Conservation (phyloP, 768 basidiomycete genomes). For the Russula griseocarnosa region DNA sequence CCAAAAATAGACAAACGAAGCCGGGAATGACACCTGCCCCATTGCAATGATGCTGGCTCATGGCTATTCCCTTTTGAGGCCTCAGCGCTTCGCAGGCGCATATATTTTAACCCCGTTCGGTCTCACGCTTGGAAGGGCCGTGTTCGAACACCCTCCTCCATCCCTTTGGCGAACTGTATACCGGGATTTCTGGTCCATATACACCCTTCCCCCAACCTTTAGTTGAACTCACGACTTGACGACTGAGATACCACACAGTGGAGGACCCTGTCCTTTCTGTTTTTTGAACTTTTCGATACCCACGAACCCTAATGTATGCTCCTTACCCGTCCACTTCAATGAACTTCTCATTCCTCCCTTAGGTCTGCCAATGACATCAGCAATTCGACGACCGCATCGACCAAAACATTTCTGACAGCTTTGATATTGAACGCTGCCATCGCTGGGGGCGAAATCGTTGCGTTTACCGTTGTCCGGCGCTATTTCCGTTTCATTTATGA, state of each 20-base stretch:
- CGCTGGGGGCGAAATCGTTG: slow-evolving; percentile 63
- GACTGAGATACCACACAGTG: neutral
- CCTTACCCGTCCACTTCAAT: neutral
- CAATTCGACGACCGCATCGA: slow-evolving; percentile 58
- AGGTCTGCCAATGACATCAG: slow-evolving; percentile 39
- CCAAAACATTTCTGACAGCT: slow-evolving; percentile 76
- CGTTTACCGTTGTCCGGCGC: slow-evolving; percentile 79
- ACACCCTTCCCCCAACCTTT: neutral
- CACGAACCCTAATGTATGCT: slow-evolving; percentile 13
- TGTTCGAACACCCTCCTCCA: too few species aligned
- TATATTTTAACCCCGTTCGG: neutral
- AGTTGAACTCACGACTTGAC: neutral
- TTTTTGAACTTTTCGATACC: neutral
- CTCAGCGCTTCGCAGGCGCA: neutral
- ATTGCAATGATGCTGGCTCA: neutral
- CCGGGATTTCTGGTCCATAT: neutral
- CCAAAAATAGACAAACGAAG: neutral
- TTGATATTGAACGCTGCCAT: slow-evolving; percentile 77
- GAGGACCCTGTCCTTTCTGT: neutral
- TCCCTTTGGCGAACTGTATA: neutral
- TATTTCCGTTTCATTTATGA: slow-evolving; percentile 89
- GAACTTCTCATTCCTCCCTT: slow-evolving; percentile 4
- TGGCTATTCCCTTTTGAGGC: neutral
- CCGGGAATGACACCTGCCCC: neutral
- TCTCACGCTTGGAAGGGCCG: neutral